phyloP scores from a whole-genome alignment of 495 filamentous ascomycete species.

The Talaromyces stipitatus region DNA sequence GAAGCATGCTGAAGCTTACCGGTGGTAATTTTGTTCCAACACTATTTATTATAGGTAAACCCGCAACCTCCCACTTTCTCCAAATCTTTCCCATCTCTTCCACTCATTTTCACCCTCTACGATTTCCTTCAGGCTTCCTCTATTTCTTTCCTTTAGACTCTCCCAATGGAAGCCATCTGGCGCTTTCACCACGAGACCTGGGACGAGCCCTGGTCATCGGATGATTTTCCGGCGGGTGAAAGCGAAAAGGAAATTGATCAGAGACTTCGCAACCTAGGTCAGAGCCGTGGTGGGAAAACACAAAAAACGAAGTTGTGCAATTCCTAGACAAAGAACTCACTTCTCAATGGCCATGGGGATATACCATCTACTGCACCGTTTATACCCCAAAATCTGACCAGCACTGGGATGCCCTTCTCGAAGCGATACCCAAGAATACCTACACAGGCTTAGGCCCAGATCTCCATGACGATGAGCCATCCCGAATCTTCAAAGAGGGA shows the following conservation, averaged over 20 bases:
- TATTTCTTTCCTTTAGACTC: not conserved
- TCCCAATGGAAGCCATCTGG: not conserved
- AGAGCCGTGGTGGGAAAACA: not conserved
- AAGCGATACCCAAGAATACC: slow-evolving; percentile 8
- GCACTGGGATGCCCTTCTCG: slow-evolving; percentile 9
- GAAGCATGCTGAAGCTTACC: no score
- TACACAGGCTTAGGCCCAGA: not conserved
- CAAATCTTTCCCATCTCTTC: not conserved
- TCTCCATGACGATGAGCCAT: not conserved
- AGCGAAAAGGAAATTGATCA: not conserved
- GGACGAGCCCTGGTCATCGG: not conserved
- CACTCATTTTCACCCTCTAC: not conserved
- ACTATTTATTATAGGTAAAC: no score
- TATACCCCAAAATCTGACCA: slow-evolving; percentile 13
- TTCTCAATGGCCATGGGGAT: slow-evolving; percentile 8
- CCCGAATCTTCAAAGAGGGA: slow-evolving; percentile 6
- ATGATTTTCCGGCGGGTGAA: not conserved
- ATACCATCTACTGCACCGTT: slow-evolving; percentile 13
- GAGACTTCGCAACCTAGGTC: not conserved
- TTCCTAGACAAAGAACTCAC: not conserved
- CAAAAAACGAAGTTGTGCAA: not conserved
- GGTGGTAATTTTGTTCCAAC: no score
- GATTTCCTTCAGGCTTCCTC: not conserved
- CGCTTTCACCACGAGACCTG: not conserved
- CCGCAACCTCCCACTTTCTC: no score